Conservation (phyloP, 2,329 filamentous ascomycete species). For the Calonectria hawksworthii region DNA sequence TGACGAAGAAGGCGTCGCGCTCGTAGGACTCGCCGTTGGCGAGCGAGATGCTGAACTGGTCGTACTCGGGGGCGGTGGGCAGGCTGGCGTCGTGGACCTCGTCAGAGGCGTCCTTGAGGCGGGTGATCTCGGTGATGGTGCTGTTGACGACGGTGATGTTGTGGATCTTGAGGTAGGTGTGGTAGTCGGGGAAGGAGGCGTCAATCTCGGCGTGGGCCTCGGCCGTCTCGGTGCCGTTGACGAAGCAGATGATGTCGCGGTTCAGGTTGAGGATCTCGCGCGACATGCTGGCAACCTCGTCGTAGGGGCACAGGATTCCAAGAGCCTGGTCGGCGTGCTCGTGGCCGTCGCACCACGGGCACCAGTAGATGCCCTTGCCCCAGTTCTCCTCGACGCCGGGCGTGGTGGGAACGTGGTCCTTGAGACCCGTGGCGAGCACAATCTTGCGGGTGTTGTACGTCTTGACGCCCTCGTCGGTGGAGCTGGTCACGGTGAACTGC, state of each 20-base stretch:
- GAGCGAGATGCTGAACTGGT: slow-evolving; percentile 70
- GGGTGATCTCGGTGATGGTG: slow-evolving; percentile 63
- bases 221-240: slow-evolving; percentile 70
- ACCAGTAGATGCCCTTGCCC: slow-evolving; percentile 74
- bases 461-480: slow-evolving; percentile 34
- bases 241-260: slow-evolving; percentile 68
- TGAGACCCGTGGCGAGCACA: slow-evolving; percentile 70
- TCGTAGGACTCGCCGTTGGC: slow-evolving; percentile 58
- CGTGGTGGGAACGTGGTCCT: slow-evolving; percentile 67
- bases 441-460: slow-evolving; percentile 65
- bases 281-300: slow-evolving; percentile 59
- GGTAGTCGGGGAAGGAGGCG: slow-evolving; percentile 58
- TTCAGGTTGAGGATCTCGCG: slow-evolving; percentile 69
- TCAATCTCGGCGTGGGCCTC: slow-evolving; percentile 54
- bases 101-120: slow-evolving; percentile 57
- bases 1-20: slow-evolving; percentile 66
- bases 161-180: slow-evolving; percentile 62
- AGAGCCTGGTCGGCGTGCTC: slow-evolving; percentile 72
- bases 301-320: slow-evolving; percentile 64
- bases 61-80: slow-evolving; percentile 62
- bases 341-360: slow-evolving; percentile 75
- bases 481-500: slow-evolving; percentile 59
- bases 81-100: slow-evolving; percentile 56
- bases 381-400: slow-evolving; percentile 69
- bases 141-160: slow-evolving; percentile 69